Percentiles rank a stretch among this genome's conserved stretches.
phyloP scores from a whole-genome alignment of 208 protist species.

The Trypanosoma conorhini region DNA sequence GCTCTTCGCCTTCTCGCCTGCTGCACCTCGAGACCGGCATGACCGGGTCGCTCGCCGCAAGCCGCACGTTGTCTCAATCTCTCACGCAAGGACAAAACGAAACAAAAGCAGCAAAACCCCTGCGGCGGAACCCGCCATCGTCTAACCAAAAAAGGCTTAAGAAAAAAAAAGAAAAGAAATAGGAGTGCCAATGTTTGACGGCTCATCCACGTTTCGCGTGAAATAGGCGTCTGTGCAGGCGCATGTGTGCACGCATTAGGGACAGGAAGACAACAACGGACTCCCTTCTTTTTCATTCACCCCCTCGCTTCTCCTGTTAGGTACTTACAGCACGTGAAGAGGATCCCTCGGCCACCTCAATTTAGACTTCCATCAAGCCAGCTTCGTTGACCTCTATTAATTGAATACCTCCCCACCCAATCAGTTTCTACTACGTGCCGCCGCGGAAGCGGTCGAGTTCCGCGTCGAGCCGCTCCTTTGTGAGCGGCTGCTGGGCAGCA shows the following conservation, averaged over 20 bases:
- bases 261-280: background rate
- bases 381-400: background rate
- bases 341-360: background rate
- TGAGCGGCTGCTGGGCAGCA: slow-evolving; percentile 25
- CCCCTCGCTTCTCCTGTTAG: background rate
- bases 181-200: background rate
- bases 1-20: background rate
- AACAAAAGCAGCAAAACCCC: no score
- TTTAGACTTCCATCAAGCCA: slow-evolving; percentile 1
- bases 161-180: slow-evolving; percentile 19
- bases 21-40: background rate
- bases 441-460: slow-evolving; percentile 80
- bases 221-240: background rate
- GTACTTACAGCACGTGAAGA: background rate
- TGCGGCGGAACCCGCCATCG: background rate
- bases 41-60: background rate
- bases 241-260: background rate
- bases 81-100: background rate
- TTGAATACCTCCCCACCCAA: background rate
- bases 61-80: background rate
- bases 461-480: slow-evolving; percentile 70
- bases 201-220: background rate
- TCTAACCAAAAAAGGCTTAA: slow-evolving; percentile 15
- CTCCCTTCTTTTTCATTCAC: background rate
- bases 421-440: slow-evolving; percentile 33